phyloP scores from a whole-genome alignment of 2,329 filamentous ascomycete species.

The Aspergillus pseudoterreus region DNA sequence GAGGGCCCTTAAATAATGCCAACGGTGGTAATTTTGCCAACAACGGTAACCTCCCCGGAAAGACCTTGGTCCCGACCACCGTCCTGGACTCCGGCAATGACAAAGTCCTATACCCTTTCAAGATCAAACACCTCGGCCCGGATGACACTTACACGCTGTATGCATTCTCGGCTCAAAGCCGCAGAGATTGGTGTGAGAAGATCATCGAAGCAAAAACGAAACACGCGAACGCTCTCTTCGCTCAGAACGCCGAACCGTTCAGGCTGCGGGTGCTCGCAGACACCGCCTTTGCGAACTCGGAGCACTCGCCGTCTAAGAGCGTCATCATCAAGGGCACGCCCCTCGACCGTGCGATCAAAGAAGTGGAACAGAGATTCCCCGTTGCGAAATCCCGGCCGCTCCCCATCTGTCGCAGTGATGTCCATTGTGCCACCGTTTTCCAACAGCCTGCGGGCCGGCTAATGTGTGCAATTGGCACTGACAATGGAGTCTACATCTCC shows the following conservation, averaged over 20 bases:
- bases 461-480: constrained; percentile 91
- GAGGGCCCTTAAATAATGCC: constrained; percentile 53
- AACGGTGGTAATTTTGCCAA: constrained; percentile 24
- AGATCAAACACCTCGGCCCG: constrained; percentile 90
- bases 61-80: constrained; percentile 46
- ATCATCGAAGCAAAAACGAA: constrained; percentile 93
- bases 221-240: constrained; percentile 81
- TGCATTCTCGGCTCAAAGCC: constrained; percentile 68
- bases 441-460: constrained; percentile 73
- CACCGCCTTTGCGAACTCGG: constrained; percentile 64
- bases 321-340: constrained; percentile 88
- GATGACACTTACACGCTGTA: constrained; percentile 85
- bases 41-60: constrained; percentile 33
- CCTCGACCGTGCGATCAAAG: constrained; percentile 82
- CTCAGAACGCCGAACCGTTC: constrained; percentile 96
- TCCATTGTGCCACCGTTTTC: constrained; percentile 93
- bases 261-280: constrained; percentile 87
- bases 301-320: constrained; percentile 56
- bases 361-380: constrained; percentile 73
- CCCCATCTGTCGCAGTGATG: constrained; percentile 77
- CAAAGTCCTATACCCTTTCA: constrained; percentile 88
- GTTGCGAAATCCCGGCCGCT: constrained; percentile 61
- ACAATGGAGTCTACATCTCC: constrained; percentile 87
- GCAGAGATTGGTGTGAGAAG: constrained; percentile 86
- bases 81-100: constrained; percentile 58